Base-by-base conservation (phyloP, 305 asterid species). In the Fraxinus nigra region DNA sequence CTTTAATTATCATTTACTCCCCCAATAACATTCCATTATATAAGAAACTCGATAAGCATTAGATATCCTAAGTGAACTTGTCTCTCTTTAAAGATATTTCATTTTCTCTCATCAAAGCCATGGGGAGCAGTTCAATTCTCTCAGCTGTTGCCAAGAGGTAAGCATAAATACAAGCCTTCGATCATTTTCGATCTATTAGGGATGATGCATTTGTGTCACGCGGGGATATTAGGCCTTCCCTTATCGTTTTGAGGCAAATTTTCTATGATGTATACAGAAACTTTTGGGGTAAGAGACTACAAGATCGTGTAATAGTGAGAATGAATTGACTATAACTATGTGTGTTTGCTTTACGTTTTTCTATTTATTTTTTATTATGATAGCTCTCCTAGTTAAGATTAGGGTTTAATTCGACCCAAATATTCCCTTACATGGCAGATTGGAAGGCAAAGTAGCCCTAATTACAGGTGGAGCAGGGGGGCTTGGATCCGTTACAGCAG, bases 391-490 rank as follows among this genome's bases (percentile, higher is more conserved):
- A 14, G 4, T 14, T 4, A 14, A 14, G 7, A 48, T 51, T 14
- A 14, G 1, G 22, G 20, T 51, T 51, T 51, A 51, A 63, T 22
- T 1, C 7, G 5, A 63, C 10, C 72, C 32, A 63, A 22, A 10
- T 75, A 34, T 56, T n/a, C 74, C 9, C 33, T 78, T 54, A 8
- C 6, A 16, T n/a, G 51, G 37, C 32, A 88, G 91, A 75, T 77
- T 88, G 67, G 88, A 84, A 76, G 89, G 89, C 2, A 86, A 86
- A 75, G 89, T 88, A 20, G 89, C 89, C 13, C 43, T 88, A 18
- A 82, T 84, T 20, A 86, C 89, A 0, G 89, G 90, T 1, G 90
- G 84, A 73, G 87, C 89, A 0, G 82, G 87, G 1, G 88, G 89
- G 1, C 77, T 84, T 22, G 91, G 89, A 6, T 67, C 81, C 54